Percentiles rank a stretch among this genome's conserved stretches.
Evolutionary conservation across 2,329 filamentous ascomycete genomes (phyloP).

Genomic region (Colletotrichum liaoningense): DNA sequence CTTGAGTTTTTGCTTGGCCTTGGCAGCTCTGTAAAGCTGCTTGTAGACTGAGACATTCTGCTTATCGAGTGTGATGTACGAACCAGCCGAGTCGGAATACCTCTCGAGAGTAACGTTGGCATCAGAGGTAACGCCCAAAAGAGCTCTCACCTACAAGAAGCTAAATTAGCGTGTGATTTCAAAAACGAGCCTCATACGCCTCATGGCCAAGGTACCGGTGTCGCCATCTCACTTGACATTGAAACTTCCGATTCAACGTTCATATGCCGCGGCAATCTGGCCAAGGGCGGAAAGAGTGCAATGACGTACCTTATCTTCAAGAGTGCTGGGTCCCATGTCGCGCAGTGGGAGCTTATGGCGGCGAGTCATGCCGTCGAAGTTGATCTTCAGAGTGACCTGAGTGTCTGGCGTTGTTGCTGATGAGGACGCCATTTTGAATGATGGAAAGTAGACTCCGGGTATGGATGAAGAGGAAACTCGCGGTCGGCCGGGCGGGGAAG

Average conservation of each 20-base stretch:
- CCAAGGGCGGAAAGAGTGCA: conserved; percentile 5
- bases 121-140: conserved; percentile 73
- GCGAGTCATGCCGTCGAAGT: conserved; percentile 78
- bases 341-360: conserved; percentile 91
- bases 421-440: conserved; percentile 24
- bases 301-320: conserved; percentile 85
- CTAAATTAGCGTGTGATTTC: conserved; percentile 1
- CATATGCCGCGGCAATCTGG: neutral
- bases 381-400: conserved; percentile 82
- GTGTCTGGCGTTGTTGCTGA: conserved; percentile 35
- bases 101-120: conserved; percentile 82
- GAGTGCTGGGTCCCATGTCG: conserved; percentile 79
- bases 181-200: neutral
- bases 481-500: conserved; percentile 31
- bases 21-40: conserved; percentile 95
- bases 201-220: neutral
- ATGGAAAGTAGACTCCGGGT: conserved; percentile 1
- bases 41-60: conserved; percentile 89
- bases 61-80: conserved; percentile 83
- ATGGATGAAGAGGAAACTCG: conserved; percentile 21
- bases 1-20: conserved; percentile 97
- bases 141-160: conserved; percentile 70
- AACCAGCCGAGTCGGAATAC: conserved; percentile 90
- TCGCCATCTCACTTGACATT: neutral
- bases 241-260: neutral